phyloP scores from a whole-genome alignment of 2,329 filamentous ascomycete species.

The Colletotrichum sp. region DNA sequence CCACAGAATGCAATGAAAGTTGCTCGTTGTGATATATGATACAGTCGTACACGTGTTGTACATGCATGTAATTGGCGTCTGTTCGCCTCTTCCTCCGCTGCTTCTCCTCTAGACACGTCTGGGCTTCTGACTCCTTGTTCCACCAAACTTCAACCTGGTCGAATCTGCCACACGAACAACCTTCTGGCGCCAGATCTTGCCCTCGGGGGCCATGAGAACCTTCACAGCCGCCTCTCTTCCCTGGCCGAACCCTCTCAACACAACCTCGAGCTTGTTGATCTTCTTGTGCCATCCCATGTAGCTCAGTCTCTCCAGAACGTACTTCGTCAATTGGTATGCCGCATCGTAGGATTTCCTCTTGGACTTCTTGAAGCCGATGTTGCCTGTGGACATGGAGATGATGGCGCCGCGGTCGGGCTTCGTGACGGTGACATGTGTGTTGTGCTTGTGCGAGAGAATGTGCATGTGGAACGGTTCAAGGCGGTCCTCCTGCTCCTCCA shows the following conservation, averaged over 20 bases:
- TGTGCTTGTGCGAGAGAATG: constrained; percentile 88
- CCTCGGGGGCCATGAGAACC: constrained; percentile 86
- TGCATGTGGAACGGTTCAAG: constrained; percentile 82
- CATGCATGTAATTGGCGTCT: constrained; percentile 27
- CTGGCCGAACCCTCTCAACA: constrained; percentile 83
- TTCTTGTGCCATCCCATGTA: constrained; percentile 79
- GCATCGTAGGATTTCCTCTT: constrained; percentile 86
- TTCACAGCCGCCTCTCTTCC: constrained; percentile 91
- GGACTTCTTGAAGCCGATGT: constrained; percentile 89
- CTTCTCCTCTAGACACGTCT: constrained; percentile 68
- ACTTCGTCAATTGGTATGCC: constrained; percentile 86
- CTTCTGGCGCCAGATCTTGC: constrained; percentile 73
- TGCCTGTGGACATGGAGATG: constrained; percentile 80
- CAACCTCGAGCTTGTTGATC: constrained; percentile 79
- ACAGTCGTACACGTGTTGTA: constrained; percentile 41
- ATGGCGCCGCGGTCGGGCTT: constrained; percentile 81
- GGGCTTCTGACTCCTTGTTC: constrained; percentile 82
- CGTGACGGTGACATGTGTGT: constrained; percentile 91
- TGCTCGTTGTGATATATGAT: constrained; percentile 30
- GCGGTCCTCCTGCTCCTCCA: constrained; percentile 35
- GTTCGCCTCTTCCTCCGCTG: neutral
- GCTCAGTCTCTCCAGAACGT: constrained; percentile 82
- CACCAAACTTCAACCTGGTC: constrained; percentile 94
- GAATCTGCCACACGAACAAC: constrained; percentile 83
- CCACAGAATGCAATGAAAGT: constrained; percentile 9